Percentiles rank a stretch among this genome's conserved stretches.
These are phyloP conservation scores for Agastache rugosa DNA, from an alignment of 257 asterid genomes.

Conservation along the genomic window DNA sequence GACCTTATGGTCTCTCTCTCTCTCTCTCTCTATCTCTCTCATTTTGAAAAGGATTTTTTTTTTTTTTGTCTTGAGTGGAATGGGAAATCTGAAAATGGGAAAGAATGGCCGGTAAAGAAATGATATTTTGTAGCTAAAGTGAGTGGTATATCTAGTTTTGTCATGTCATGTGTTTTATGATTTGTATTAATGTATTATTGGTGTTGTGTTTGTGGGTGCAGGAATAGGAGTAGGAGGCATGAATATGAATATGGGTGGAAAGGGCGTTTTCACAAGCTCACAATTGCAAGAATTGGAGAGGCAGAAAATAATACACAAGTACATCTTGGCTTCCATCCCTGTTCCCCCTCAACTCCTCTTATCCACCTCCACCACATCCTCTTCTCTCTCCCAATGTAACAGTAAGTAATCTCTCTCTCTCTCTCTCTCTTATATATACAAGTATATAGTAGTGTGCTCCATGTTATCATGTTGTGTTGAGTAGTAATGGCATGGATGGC, in stretches of 20 bases:
- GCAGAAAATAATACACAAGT: constrained; percentile 62
- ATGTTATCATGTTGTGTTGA: no score
- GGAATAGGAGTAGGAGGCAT: constrained; percentile 5
- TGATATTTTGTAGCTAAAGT: neutral
- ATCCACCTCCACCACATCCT: constrained; percentile 4
- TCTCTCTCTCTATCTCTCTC: constrained; percentile 5
- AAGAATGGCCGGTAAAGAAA: neutral
- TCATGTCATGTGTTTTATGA: neutral
- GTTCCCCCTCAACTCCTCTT: constrained; percentile 67
- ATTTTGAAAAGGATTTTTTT: neutral
- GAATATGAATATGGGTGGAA: constrained; percentile 39
- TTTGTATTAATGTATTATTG: neutral
- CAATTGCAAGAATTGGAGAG: constrained; percentile 77
- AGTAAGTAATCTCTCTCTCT: constrained; percentile 37
- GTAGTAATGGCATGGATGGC: no score
- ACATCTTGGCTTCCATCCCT: constrained; percentile 57
- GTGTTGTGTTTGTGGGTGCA: neutral
- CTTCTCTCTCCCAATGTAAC: constrained; percentile 52
- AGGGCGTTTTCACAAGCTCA: constrained; percentile 56
- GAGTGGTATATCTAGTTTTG: neutral
- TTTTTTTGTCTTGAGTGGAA: neutral
- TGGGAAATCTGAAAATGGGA: neutral
- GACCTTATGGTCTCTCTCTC: constrained; percentile 35
- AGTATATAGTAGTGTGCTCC: no score
- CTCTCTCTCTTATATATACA: no score